These are phyloP conservation scores for Lachnellula hyalina DNA, from an alignment of 2,329 filamentous ascomycete genomes.

Conservation along the genomic window DNA sequence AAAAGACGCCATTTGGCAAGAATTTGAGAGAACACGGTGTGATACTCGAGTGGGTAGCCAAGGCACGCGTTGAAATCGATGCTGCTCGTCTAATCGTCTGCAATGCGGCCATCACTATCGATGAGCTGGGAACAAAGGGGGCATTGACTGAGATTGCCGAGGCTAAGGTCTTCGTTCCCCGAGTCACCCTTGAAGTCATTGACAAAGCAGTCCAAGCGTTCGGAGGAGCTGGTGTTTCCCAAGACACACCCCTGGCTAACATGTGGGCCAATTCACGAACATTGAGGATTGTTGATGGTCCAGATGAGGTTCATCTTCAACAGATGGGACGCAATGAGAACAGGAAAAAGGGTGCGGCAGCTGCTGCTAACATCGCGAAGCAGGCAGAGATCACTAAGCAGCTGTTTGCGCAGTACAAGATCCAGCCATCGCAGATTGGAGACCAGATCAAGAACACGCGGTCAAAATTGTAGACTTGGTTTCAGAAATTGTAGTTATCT, in stretches of 20 bases:
- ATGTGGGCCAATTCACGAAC: slow-evolving; percentile 81
- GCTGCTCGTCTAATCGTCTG: slow-evolving; percentile 83
- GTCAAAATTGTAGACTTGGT: slow-evolving; percentile 22
- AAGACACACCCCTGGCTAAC: slow-evolving; percentile 86
- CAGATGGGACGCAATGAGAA: slow-evolving; percentile 81
- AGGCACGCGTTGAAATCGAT: slow-evolving; percentile 89
- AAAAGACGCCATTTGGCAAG: slow-evolving; percentile 88
- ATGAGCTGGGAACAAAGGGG: slow-evolving; percentile 79
- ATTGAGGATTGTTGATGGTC: slow-evolving; percentile 82
- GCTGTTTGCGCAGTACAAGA: slow-evolving; percentile 56
- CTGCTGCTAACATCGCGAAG: slow-evolving; percentile 54
- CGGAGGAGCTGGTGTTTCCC: slow-evolving; percentile 83
- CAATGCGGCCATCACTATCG: slow-evolving; percentile 93
- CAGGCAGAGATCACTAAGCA: slow-evolving; percentile 62
- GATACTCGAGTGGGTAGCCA: slow-evolving; percentile 91
- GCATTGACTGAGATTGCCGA: slow-evolving; percentile 91
- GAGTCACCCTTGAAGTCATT: slow-evolving; percentile 77
- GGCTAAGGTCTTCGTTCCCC: slow-evolving; percentile 87
- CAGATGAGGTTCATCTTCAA: slow-evolving; percentile 88
- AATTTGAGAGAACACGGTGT: slow-evolving; percentile 83
- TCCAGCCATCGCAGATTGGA: slow-evolving; percentile 32
- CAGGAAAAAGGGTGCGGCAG: slow-evolving; percentile 58
- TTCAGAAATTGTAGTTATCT: neutral
- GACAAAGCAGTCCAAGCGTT: slow-evolving; percentile 93
- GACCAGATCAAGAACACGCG: slow-evolving; percentile 25